phyloP scores from a whole-genome alignment of 2,329 filamentous ascomycete species.

The Thelonectria discophora region DNA sequence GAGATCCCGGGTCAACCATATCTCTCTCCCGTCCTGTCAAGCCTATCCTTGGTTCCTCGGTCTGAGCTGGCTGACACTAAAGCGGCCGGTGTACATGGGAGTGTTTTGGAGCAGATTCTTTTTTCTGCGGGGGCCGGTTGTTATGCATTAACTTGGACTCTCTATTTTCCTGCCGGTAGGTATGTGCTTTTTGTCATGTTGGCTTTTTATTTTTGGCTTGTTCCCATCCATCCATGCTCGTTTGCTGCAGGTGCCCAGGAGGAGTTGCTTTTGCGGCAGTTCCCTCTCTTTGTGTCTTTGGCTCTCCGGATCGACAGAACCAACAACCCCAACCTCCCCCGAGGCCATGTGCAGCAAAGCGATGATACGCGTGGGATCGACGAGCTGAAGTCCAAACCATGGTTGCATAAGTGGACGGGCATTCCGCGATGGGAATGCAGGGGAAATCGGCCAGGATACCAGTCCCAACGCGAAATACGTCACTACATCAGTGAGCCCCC shows the following conservation, averaged over 20 bases:
- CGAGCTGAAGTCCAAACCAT: neutral
- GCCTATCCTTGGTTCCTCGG: constrained; percentile 15
- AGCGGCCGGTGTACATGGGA: neutral
- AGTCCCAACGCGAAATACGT: neutral
- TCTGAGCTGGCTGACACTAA: constrained; percentile 9
- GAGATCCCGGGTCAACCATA: constrained; percentile 6
- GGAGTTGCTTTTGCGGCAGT: neutral
- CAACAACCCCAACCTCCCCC: neutral
- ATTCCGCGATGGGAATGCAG: neutral
- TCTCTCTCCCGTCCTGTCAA: neutral
- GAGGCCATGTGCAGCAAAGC: neutral
- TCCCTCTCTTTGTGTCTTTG: neutral
- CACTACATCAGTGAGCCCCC: neutral
- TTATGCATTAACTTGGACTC: constrained; percentile 14
- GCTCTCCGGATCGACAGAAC: too few relatives aligned
- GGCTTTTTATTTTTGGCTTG: too few relatives aligned
- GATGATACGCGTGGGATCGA: neutral
- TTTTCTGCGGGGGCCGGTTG: neutral
- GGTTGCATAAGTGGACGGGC: constrained; percentile 3
- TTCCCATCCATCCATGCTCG: too few relatives aligned
- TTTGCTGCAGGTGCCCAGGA: neutral
- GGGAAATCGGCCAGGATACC: constrained; percentile 1
- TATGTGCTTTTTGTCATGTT: too few relatives aligned
- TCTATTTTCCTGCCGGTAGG: too few relatives aligned
- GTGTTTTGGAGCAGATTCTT: neutral